Percentiles rank a stretch among this genome's conserved stretches.
Evolutionary conservation across 805 yeast species (phyloP).

Genomic region (Komagataella populi): DNA sequence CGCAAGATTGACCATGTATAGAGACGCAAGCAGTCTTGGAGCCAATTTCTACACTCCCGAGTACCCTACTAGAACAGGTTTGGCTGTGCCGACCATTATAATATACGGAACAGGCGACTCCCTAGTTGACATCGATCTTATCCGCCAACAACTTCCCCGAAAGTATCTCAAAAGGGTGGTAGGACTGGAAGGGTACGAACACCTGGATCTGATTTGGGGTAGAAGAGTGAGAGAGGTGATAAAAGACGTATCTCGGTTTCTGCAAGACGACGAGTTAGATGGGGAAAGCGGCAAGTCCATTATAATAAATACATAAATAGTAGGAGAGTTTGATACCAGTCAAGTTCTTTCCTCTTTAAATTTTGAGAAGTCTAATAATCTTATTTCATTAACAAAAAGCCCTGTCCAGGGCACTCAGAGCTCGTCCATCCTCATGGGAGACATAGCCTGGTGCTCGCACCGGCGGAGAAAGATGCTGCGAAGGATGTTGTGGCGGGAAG

Average conservation of each 20-base stretch:
- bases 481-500: not conserved
- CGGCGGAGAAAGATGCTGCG: not conserved
- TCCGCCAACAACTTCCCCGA: conserved; percentile 53
- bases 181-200: conserved; percentile 67
- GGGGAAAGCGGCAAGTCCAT: not conserved
- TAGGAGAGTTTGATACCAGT: not conserved
- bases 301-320: not conserved
- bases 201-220: conserved; percentile 93
- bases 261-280: conserved; percentile 7
- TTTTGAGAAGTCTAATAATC: not conserved
- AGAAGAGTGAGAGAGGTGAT: conserved; percentile 41
- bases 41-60: conserved; percentile 37
- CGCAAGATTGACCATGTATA: conserved; percentile 79
- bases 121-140: conserved; percentile 70
- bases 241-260: conserved; percentile 23
- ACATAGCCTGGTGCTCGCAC: not conserved
- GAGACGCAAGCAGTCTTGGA: conserved; percentile 41
- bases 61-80: conserved; percentile 29
- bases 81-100: conserved; percentile 57
- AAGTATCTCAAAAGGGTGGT: conserved; percentile 12
- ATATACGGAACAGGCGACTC: conserved; percentile 79
- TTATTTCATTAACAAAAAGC: not conserved
- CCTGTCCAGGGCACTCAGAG: not conserved
- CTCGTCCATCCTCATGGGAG: not conserved
- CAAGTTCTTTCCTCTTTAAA: not conserved